Conservation (phyloP, 768 basidiomycete species). For the Lenzites betulinus region DNA sequence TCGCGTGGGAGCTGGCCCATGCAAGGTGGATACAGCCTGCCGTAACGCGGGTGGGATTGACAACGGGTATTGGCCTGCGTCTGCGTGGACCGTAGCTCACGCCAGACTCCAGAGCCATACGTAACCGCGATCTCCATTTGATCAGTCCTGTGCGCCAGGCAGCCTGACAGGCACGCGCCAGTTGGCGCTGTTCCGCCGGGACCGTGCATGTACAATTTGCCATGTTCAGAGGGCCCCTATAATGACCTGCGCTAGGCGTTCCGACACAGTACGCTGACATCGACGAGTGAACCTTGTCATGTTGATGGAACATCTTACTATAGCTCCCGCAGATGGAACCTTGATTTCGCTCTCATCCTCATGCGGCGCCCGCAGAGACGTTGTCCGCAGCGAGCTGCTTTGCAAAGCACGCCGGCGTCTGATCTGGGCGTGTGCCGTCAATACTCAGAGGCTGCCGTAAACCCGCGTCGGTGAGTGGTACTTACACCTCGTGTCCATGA, state of each 20-base stretch:
- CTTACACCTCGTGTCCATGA: not conserved
- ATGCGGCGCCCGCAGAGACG: not conserved
- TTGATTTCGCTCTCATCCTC: not conserved
- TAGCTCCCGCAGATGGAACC: constrained; percentile 9
- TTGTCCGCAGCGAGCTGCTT: not conserved
- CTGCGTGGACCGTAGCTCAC: no score
- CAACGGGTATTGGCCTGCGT: no score
- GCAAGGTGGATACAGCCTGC: not conserved
- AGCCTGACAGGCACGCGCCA: not conserved
- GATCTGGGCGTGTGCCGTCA: not conserved
- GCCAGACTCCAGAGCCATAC: not conserved
- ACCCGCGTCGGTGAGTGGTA: not conserved
- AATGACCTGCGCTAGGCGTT: not conserved
- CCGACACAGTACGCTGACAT: not conserved
- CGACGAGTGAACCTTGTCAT: constrained; percentile 4
- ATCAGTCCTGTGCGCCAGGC: no score
- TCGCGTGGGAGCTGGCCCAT: not conserved
- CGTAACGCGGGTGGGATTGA: no score
- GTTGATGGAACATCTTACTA: not conserved
- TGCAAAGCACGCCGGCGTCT: not conserved
- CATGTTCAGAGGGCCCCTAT: not conserved
- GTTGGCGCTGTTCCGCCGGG: not conserved
- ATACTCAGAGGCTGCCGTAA: not conserved
- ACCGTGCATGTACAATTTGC: not conserved
- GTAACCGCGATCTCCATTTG: not conserved